Conservation (phyloP, 108 stramenopile genomes). For the Cyclotella baltica region DNA sequence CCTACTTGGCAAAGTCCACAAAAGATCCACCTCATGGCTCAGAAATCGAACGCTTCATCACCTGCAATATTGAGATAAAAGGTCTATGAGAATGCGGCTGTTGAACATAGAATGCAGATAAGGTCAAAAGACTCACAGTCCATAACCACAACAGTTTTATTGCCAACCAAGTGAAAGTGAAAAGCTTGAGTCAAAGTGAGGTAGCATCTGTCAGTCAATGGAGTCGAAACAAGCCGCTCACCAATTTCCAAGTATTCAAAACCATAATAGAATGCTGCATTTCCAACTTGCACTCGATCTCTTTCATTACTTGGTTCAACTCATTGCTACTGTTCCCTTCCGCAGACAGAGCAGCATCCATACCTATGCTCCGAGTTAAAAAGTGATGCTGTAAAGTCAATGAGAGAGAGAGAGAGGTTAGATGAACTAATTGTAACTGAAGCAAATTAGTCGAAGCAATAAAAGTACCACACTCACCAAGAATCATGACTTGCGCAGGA, state of each 20-base stretch:
- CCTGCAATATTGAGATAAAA: too few relatives aligned
- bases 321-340: slow-evolving; percentile 52
- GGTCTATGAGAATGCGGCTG: too few relatives aligned
- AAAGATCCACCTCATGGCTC: slow-evolving; percentile 97
- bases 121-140: slow-evolving; percentile 90
- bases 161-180: slow-evolving; percentile 96
- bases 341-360: slow-evolving; percentile 78
- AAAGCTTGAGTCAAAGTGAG: slow-evolving; percentile 97
- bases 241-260: slow-evolving; percentile 99
- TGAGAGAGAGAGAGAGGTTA: too few relatives aligned
- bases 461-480: slow-evolving; percentile 12
- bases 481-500: slow-evolving; percentile 96
- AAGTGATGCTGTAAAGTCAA: slow-evolving; percentile 86
- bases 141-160: slow-evolving; percentile 97
- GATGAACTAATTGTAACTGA: too few relatives aligned
- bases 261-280: slow-evolving; percentile 96
- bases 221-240: slow-evolving; percentile 97
- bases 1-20: slow-evolving; percentile 98
- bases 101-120: too few relatives aligned
- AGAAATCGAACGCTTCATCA: slow-evolving; percentile 97
- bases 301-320: slow-evolving; percentile 52
- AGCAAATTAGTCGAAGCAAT: too few relatives aligned
- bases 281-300: slow-evolving; percentile 84
- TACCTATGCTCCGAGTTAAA: slow-evolving; percentile 92
- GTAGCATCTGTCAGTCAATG: slow-evolving; percentile 98